Evolutionary conservation across 2,329 filamentous ascomycete genomes (phyloP).

Genomic region (Talaromyces atroroseus): DNA sequence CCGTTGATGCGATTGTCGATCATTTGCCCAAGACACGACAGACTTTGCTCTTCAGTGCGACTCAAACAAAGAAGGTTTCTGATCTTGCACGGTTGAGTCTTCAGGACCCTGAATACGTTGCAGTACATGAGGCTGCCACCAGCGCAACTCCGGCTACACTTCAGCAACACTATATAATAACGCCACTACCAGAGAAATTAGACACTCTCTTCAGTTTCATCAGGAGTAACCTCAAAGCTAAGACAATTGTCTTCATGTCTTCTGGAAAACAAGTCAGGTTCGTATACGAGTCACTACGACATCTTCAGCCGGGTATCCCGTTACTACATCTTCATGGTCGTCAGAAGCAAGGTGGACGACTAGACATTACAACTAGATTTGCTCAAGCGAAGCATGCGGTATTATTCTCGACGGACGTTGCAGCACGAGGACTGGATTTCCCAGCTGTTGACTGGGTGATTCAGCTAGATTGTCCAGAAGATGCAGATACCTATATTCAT

Average conservation of each 20-base stretch:
- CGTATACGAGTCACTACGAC: constrained; percentile 86
- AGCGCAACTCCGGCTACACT: constrained; percentile 76
- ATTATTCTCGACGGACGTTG: constrained; percentile 91
- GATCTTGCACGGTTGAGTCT: constrained; percentile 85
- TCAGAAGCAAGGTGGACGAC: constrained; percentile 82
- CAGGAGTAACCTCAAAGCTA: constrained; percentile 81
- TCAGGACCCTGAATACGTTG: constrained; percentile 87
- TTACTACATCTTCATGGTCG: constrained; percentile 88
- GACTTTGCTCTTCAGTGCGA: constrained; percentile 92
- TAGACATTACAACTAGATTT: constrained; percentile 84
- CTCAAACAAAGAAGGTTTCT: constrained; percentile 89
- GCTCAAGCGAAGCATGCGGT: constrained; percentile 75
- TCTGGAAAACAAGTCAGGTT: constrained; percentile 96
- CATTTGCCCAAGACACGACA: constrained; percentile 82
- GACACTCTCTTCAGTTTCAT: constrained; percentile 92
- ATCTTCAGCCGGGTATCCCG: constrained; percentile 89
- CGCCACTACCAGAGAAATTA: constrained; percentile 79
- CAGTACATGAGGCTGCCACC: constrained; percentile 78
- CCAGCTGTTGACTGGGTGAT: constrained; percentile 97
- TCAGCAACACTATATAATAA: constrained; percentile 86
- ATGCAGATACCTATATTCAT: constrained; percentile 96
- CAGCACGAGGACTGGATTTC: constrained; percentile 90
- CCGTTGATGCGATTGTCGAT: constrained; percentile 86
- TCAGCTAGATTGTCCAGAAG: constrained; percentile 95
- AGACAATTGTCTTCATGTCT: constrained; percentile 92